Evolutionary conservation across 2,329 filamentous ascomycete species (phyloP), one percentile per base, ranked within the genome.

Genomic region (Aspergillus viridinutans): DNA sequence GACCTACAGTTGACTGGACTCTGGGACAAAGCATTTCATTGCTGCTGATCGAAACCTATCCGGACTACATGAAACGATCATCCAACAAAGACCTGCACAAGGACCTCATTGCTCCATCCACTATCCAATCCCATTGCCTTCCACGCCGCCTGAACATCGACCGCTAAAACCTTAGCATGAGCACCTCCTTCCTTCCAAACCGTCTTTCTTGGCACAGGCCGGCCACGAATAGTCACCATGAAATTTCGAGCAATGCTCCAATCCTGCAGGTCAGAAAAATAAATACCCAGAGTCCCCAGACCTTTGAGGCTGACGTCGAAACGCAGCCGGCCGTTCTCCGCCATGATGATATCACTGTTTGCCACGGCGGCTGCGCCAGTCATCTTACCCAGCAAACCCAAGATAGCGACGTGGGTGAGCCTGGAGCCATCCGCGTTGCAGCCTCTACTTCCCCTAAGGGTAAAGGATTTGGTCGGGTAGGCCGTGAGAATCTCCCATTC

Each of bases 341-440:
- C 74, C 63, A 86, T 70, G 35, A 81, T 81, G 48, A 87, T 81
- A 28, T 83, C 80, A n/a, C 79, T 86, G 40, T 79, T 80, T 1
- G 88, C 77, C 7, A 96, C 81, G 0, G 91, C 92, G 1, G 90
- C 92, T 0, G 88, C 85, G 0, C 92, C 93, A 0, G 91, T 91
- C 90, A 97, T 96, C 73, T 97, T 96, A 2, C 84, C 89, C 3
- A 96, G 62, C 1, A 97, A 78, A 0, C 93, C 93, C 0, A 97
- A 73, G 20, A 88, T 86, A 0, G 90, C 86, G 1, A 92, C 78
- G 47, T 73, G 61, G 4, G 68, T 72, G 4, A 59, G 51, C 3
- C 28, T 60, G 28, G 75, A 76, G 0, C 87, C 76, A 0, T 72
- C 65, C 1, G 61, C 52, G 8, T 66, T 64, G 1, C 69, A 67